Evolutionary conservation across 2,329 filamentous ascomycete genomes (phyloP).

Genomic region (Escovopsis sp.): DNA sequence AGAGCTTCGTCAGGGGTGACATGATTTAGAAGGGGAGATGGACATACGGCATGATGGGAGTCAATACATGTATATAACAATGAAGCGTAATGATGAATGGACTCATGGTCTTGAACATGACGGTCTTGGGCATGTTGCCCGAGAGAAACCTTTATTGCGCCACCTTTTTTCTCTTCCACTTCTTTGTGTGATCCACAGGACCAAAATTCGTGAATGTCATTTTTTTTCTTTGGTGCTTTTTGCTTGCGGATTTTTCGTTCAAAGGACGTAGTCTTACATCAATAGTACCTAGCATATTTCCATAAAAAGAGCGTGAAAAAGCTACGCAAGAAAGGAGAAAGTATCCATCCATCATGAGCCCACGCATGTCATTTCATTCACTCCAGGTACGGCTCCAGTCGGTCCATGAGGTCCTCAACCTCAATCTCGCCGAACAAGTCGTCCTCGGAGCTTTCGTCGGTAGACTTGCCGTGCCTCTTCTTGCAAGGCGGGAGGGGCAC

Average conservation of each 20-base stretch:
- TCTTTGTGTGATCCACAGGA: no score
- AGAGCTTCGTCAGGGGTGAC: conserved; percentile 7
- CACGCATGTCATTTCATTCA: not conserved
- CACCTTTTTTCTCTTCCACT: no score
- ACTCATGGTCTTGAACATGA: no score
- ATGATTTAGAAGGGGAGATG: no score
- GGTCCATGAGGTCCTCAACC: conserved; percentile 16
- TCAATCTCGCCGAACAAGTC: conserved; percentile 9
- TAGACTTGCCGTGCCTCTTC: conserved; percentile 4
- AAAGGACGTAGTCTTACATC: not conserved
- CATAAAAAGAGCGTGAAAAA: not conserved
- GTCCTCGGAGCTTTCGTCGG: conserved; percentile 1
- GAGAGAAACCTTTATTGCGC: no score
- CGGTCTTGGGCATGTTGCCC: no score
- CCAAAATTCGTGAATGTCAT: not conserved
- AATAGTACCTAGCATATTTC: no score
- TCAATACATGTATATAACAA: no score
- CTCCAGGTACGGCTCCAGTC: conserved; percentile 14
- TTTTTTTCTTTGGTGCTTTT: not conserved
- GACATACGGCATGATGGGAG: no score
- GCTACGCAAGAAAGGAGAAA: not conserved
- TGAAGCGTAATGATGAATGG: no score
- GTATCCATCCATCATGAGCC: not conserved
- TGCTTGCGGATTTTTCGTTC: not conserved
- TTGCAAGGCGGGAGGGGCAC: conserved; percentile 65